A percentile compares a stretch with the other conserved stretches of the same genome.
Evolutionary conservation across 768 basidiomycete genomes (phyloP).

Genomic region (Auricularia cornea): DNA sequence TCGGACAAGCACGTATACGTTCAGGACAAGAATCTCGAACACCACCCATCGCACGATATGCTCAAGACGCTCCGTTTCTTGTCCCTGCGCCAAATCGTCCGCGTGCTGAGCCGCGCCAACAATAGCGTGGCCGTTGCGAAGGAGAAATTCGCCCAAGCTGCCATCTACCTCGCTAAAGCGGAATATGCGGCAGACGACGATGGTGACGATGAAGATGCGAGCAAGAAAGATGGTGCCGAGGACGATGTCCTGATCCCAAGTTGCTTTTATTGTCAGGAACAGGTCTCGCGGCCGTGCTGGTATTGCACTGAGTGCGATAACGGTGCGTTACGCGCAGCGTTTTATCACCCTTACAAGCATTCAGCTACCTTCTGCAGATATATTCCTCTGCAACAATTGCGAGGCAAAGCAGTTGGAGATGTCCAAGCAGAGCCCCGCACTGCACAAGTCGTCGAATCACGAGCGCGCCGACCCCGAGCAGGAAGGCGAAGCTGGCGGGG

Average conservation of each 20-base stretch:
- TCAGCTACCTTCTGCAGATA: background rate
- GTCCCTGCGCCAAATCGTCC: background rate
- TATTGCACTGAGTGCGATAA: background rate
- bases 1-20: background rate
- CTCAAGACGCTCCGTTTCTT: background rate
- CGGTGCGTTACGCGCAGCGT: background rate
- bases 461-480: background rate
- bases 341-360: background rate
- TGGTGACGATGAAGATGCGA: conserved; percentile 35
- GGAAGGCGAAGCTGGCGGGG: background rate
- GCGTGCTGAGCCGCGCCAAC: background rate
- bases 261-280: conserved; percentile 29
- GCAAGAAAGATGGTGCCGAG: conserved; percentile 31
- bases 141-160: background rate
- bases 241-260: conserved; percentile 77
- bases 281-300: background rate
- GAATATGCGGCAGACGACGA: conserved; percentile 18
- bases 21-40: background rate
- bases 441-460: background rate
- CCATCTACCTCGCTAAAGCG: background rate
- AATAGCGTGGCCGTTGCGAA: background rate
- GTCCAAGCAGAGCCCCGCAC: background rate
- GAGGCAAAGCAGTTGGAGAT: background rate
- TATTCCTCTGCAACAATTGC: background rate
- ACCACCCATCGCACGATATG: background rate